phyloP scores from a whole-genome alignment of 257 asterid genomes.

The Rehmannia glutinosa region DNA sequence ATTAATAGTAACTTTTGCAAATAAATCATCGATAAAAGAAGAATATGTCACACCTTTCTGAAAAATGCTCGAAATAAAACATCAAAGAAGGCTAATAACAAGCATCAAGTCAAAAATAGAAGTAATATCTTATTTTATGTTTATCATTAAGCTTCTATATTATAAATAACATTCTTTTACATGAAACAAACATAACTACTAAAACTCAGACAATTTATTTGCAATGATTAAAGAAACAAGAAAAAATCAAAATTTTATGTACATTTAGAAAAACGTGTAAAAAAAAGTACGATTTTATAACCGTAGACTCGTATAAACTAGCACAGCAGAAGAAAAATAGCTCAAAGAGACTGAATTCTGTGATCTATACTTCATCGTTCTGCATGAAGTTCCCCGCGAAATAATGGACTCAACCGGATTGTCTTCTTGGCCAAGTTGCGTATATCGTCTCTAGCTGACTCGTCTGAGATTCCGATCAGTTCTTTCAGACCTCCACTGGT shows the following conservation, averaged over 20 bases:
- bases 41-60: no score
- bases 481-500: conserved; percentile 59
- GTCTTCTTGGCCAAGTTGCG: conserved; percentile 89
- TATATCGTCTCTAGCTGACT: conserved; percentile 77
- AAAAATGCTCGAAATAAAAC: no score
- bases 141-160: not conserved
- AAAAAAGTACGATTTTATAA: not conserved
- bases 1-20: no score
- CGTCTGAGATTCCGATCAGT: conserved; percentile 55
- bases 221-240: not conserved
- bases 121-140: not conserved
- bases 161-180: not conserved
- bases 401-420: conserved; percentile 45
- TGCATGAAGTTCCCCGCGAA: conserved; percentile 35
- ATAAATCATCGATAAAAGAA: no score
- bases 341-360: not conserved
- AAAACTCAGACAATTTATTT: no score
- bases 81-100: no score
- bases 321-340: not conserved
- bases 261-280: not conserved
- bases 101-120: no score
- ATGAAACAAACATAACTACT: not conserved
- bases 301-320: not conserved
- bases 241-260: not conserved
- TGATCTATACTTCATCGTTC: conserved; percentile 12